Conservation (phyloP, 164 flowering plant species). For the Euptelea pleiosperma region DNA sequence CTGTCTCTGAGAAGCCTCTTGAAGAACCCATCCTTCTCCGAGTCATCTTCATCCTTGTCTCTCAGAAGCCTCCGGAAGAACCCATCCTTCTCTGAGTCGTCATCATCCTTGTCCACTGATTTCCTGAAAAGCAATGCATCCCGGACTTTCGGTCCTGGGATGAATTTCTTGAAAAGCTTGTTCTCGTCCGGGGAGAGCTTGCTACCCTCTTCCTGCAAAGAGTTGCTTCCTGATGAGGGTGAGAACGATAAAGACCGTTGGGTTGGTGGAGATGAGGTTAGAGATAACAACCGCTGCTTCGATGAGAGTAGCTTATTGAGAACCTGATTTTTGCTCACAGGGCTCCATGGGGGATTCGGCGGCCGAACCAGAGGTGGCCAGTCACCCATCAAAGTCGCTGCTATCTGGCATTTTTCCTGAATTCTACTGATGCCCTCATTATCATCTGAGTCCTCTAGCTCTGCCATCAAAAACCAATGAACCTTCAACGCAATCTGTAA, state of each 20-base stretch:
- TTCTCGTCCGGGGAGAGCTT: constrained; percentile 68
- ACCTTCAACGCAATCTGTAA: constrained; percentile 84
- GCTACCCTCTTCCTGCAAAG: constrained; percentile 49
- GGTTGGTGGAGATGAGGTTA: constrained; percentile 69
- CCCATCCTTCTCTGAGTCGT: constrained; percentile 48
- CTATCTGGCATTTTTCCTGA: constrained; percentile 96
- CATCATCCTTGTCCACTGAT: constrained; percentile 42
- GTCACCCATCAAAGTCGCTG: constrained; percentile 93
- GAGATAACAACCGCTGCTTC: constrained; percentile 66
- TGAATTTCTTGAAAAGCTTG: constrained; percentile 41
- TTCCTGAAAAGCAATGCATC: constrained; percentile 35
- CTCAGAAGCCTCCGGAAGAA: constrained; percentile 41
- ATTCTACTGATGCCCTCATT: constrained; percentile 94
- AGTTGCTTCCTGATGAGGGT: constrained; percentile 46
- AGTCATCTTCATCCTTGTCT: no score
- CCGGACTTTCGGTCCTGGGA: constrained; percentile 36
- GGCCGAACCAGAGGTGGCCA: constrained; percentile 80
- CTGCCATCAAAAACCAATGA: constrained; percentile 95
- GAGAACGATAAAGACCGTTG: constrained; percentile 58
- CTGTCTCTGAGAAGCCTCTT: constrained; percentile 29
- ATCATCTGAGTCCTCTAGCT: constrained; percentile 92
- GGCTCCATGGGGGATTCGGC: constrained; percentile 39
- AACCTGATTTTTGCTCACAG: constrained; percentile 74
- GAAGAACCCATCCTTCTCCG: no score
- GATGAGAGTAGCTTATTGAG: constrained; percentile 75